These are phyloP conservation scores for Macroventuria anomochaeta DNA, from an alignment of 2,329 filamentous ascomycete species.

Conservation along the genomic window DNA sequence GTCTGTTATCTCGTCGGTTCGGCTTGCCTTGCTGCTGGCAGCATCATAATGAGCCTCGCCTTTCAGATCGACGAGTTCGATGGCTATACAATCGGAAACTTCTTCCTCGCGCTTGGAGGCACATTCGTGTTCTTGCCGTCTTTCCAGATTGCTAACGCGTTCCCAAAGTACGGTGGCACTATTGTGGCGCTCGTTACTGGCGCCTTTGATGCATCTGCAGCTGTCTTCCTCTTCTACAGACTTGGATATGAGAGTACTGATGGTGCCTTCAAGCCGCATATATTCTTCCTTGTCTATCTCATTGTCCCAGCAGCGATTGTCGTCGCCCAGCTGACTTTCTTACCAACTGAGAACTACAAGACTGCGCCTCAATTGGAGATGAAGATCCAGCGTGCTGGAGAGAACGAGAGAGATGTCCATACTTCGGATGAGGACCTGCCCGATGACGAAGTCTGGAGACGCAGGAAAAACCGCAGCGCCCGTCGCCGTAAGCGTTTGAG, in stretches of 20 bases:
- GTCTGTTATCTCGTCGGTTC: constrained; percentile 43
- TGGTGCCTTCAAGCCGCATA: constrained; percentile 65
- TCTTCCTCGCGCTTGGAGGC: constrained; percentile 78
- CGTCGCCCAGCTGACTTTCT: constrained; percentile 70
- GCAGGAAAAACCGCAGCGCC: constrained; percentile 42
- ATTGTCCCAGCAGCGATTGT: constrained; percentile 72
- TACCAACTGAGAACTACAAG: constrained; percentile 81
- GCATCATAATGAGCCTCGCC: constrained; percentile 48
- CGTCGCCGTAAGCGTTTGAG: constrained; percentile 65
- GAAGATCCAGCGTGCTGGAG: constrained; percentile 43
- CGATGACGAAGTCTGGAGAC: constrained; percentile 57
- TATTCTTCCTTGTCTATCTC: constrained; percentile 77
- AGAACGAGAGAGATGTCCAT: constrained; percentile 54
- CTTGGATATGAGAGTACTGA: constrained; percentile 68
- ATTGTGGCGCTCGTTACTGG: constrained; percentile 81
- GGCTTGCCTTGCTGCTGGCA: constrained; percentile 42
- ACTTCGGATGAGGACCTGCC: constrained; percentile 61
- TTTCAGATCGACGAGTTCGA: constrained; percentile 46
- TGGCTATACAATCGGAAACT: constrained; percentile 71
- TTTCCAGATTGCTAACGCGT: constrained; percentile 85
- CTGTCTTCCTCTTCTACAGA: constrained; percentile 77
- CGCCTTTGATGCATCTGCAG: constrained; percentile 83
- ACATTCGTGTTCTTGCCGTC: constrained; percentile 83
- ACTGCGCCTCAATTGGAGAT: constrained; percentile 56
- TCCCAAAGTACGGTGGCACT: constrained; percentile 76